Evolutionary conservation across 2,329 filamentous ascomycete species (phyloP).

Genomic region (Acrocalymma vagum): DNA sequence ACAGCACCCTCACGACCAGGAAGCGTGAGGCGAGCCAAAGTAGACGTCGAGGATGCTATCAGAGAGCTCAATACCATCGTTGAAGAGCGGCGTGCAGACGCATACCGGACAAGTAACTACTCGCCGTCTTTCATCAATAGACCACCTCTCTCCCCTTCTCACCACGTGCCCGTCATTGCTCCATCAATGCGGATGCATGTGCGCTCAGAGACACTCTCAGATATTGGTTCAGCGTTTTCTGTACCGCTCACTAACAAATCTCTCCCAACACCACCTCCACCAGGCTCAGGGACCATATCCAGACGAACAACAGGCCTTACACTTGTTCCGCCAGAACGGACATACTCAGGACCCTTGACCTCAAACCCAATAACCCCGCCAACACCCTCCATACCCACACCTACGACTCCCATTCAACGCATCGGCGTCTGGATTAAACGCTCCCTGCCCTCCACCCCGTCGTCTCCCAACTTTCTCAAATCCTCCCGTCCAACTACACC

Average conservation of each 20-base stretch:
- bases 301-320: slow-evolving; percentile 31
- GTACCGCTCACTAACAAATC: slow-evolving; percentile 44
- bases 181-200: slow-evolving; percentile 55
- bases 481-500: slow-evolving; percentile 18
- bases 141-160: slow-evolving; percentile 42
- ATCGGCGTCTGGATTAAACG: slow-evolving; percentile 47
- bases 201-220: slow-evolving; percentile 56
- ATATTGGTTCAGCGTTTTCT: slow-evolving; percentile 58
- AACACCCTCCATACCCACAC: slow-evolving; percentile 34
- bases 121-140: slow-evolving; percentile 35
- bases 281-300: slow-evolving; percentile 8
- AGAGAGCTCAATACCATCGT: slow-evolving; percentile 59
- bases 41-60: slow-evolving; percentile 55
- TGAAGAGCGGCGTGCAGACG: slow-evolving; percentile 54
- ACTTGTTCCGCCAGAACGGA: slow-evolving; percentile 30
- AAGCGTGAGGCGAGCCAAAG: slow-evolving; percentile 46
- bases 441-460: slow-evolving; percentile 35
- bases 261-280: slow-evolving; percentile 27
- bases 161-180: slow-evolving; percentile 57
- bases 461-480: slow-evolving; percentile 14
- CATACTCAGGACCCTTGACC: slow-evolving; percentile 36
- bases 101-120: slow-evolving; percentile 39
- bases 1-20: slow-evolving; percentile 44
- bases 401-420: slow-evolving; percentile 42
- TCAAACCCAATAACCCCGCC: slow-evolving; percentile 47